Base-by-base conservation (phyloP, 768 basidiomycete genomes). In the Pulveroboletus sp. region DNA sequence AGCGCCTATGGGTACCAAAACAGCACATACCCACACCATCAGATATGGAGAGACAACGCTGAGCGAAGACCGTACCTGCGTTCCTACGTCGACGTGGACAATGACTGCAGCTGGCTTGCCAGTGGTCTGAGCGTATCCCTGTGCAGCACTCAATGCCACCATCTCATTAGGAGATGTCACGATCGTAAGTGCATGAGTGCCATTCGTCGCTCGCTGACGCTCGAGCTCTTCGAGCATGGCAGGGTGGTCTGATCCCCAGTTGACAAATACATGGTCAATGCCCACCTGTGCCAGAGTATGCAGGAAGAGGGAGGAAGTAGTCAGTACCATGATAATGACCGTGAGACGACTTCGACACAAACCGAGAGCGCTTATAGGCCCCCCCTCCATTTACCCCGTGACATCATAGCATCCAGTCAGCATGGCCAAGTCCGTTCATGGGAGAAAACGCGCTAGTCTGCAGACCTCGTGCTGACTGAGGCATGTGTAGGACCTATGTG, bases 201-300 rank as follows among this genome's bases (percentile, higher is more conserved):
- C 71, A 26, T 62, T 38, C 6, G 58, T 47, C 6, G 63, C 59
- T 3, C 80, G 73, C 53, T 84, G 81, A 17, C 81, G 70, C 47
- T 78, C 76, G 9, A 89, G 73, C 28, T 86, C 86, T 56, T 87
- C 86, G 24, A 88, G 73, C 13, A 89, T 63, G 0, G 80, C 84
- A 0, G 84, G 82, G 57, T 88, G 86, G 56, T 89, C 86, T 1
- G 82, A 84, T 1, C 86, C 86, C 81, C 86, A 86, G 69, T 87
- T 87, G 15, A 81, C 83, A 58, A 86, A 85, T 8, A 76, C 78
- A 60, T 85, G 81, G 0, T 81, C 84, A 32, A 87, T 79, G 2
- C 83, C 82, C 2, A 77, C 78, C 45, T 77, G 65, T 14, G 66
- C 63, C 17, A 86, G 73, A 0, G 81, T 68, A 37, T 77, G 69